Percentiles rank a stretch among this genome's conserved stretches.
Conservation (phyloP, 345 rosid species). For the Eucalyptus marginata region DNA sequence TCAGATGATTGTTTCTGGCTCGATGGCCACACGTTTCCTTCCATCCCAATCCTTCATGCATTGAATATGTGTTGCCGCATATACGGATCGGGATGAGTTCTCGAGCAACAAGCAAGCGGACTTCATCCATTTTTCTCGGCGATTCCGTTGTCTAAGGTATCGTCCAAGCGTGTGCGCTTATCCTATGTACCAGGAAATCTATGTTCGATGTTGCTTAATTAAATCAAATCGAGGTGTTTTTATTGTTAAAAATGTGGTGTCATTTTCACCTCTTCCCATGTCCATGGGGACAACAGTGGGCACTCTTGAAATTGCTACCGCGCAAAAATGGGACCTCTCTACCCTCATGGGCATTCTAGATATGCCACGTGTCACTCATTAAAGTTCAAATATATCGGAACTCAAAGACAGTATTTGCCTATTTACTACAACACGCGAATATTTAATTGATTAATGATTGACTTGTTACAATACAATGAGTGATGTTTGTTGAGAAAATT, state of each 20-base stretch:
- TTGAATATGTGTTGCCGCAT: background rate
- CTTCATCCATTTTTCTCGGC: background rate
- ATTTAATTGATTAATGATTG: background rate
- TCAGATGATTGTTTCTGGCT: background rate
- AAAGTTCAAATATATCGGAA: background rate
- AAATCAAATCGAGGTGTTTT: background rate
- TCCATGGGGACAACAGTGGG: background rate
- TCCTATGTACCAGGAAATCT: background rate
- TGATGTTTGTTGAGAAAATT: background rate
- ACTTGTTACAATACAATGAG: background rate
- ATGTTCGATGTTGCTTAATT: background rate
- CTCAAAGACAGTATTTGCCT: background rate
- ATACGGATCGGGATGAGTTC: background rate
- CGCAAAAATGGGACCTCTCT: background rate
- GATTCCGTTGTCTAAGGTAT: background rate
- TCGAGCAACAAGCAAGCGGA: background rate
- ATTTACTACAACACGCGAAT: background rate
- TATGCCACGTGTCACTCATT: background rate
- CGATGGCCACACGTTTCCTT: background rate
- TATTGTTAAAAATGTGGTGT: background rate
- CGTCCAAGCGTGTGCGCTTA: background rate
- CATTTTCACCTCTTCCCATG: background rate
- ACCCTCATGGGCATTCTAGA: background rate
- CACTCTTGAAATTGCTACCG: background rate
- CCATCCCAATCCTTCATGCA: background rate